These are phyloP conservation scores for Phytophthora aleatoria DNA, from an alignment of 352 stramenopile genomes.

Conservation along the genomic window DNA sequence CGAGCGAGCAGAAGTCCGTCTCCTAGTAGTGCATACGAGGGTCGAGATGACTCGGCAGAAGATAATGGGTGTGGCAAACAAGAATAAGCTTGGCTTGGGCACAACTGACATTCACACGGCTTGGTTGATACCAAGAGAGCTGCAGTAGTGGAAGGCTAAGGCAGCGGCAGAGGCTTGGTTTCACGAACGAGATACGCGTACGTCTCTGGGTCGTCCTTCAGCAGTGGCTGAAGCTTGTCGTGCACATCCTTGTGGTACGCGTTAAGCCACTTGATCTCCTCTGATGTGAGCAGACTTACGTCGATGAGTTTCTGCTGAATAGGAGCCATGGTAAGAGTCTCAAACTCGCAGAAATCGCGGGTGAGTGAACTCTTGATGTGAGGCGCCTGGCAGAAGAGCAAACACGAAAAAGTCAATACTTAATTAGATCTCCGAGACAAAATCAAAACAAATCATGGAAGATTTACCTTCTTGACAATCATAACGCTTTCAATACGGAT, in stretches of 20 bases:
- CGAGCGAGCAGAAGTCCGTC: constrained; percentile 48
- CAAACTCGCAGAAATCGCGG: constrained; percentile 95
- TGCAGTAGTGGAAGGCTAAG: constrained; percentile 6
- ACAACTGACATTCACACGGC: constrained; percentile 1
- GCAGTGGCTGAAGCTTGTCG: constrained; percentile 90
- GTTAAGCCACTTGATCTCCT: constrained; percentile 97
- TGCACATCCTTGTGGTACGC: constrained; percentile 93
- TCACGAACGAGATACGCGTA: constrained; percentile 81
- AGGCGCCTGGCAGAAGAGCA: constrained; percentile 30
- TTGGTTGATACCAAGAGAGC: constrained; percentile 2
- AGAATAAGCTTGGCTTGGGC: background rate
- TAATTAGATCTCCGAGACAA: constrained; percentile 5
- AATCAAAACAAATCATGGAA: constrained; percentile 1
- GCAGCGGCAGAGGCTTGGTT: constrained; percentile 61
- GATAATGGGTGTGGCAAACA: constrained; percentile 1
- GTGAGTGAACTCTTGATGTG: constrained; percentile 71
- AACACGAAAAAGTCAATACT: background rate
- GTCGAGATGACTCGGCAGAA: background rate
- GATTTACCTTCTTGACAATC: constrained; percentile 90
- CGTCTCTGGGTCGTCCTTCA: constrained; percentile 67
- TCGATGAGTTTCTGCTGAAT: constrained; percentile 99
- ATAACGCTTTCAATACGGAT: constrained; percentile 99
- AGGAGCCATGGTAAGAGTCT: constrained; percentile 97
- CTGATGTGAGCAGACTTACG: constrained; percentile 84
- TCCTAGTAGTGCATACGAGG: constrained; percentile 12